phyloP scores from a whole-genome alignment of 2,329 filamentous ascomycete genomes.

The Paramyrothecium sp. region DNA sequence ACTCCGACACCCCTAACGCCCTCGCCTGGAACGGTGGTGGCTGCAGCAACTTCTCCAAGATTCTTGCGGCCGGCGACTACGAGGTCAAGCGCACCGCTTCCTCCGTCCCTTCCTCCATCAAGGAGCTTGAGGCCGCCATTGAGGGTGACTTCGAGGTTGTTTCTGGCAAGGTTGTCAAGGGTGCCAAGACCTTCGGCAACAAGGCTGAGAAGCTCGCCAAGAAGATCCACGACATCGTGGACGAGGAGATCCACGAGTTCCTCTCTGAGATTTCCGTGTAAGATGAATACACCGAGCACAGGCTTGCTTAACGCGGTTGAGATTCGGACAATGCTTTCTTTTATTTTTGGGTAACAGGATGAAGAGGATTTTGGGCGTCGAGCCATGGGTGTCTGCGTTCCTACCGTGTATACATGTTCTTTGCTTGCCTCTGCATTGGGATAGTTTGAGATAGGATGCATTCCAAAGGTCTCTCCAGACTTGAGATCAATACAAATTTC shows the following conservation, averaged over 20 bases:
- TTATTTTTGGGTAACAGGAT: slow-evolving; percentile 23
- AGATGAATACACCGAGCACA: slow-evolving; percentile 20
- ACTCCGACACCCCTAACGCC: slow-evolving; percentile 78
- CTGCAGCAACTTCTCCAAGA: slow-evolving; percentile 83
- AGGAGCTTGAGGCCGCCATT: slow-evolving; percentile 60
- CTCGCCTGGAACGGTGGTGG: slow-evolving; percentile 99
- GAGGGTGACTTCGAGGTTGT: slow-evolving; percentile 60
- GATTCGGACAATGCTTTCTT: slow-evolving; percentile 14
- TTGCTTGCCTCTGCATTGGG: neutral
- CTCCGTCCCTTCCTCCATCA: slow-evolving; percentile 38
- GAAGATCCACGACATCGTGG: slow-evolving; percentile 62
- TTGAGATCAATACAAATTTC: slow-evolving; percentile 15
- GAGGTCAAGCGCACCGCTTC: slow-evolving; percentile 47
- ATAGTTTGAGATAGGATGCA: neutral
- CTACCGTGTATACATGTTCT: neutral
- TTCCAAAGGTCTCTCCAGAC: neutral
- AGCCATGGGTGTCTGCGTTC: slow-evolving; percentile 7
- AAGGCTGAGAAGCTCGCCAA: slow-evolving; percentile 62
- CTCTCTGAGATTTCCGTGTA: slow-evolving; percentile 49
- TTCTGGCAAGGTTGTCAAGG: slow-evolving; percentile 54
- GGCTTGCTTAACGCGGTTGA: slow-evolving; percentile 12
- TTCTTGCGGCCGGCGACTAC: slow-evolving; percentile 74
- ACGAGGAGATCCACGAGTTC: slow-evolving; percentile 61
- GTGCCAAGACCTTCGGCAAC: slow-evolving; percentile 47
- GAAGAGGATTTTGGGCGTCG: slow-evolving; percentile 10